Base-by-base conservation (phyloP, 2,329 filamentous ascomycete genomes). In the Fusarium tricinctum region DNA sequence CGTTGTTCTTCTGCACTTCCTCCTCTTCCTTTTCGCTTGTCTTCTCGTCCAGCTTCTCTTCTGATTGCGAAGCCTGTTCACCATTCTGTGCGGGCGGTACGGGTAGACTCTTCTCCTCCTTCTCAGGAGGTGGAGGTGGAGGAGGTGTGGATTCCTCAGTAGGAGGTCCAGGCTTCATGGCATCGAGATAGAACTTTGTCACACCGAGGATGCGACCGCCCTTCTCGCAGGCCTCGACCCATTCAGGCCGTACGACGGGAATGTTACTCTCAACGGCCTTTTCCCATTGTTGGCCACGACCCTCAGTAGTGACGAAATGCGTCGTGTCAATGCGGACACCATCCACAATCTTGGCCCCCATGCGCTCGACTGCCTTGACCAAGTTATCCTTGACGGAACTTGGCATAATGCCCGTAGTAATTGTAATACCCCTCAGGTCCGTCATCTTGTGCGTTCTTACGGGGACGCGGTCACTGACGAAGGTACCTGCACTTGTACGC, bases 391-490 rank as follows among this genome's bases (percentile, higher is more conserved):
- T 89, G 56, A 91, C 83, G 53, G 89, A 83, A 9, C 87, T 84
- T 3, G 94, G 92, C 79, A 99, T 86, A 72, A 97, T 87, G 50
- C 96, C 96, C 1, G 94, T 91, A 4, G 95, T 97, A 73, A 99
- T 92, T 23, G 95, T 98, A 79, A 99, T 94, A 60, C 96, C 96
- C 70, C 92, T 94, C 51, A 99, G 85, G 78, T 99, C 94, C 39
- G 95, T 98, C 94, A 99, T 97, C 84, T 97, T 97, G 83, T 99
- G 96, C 45, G 96, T 99, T 75, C 91, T 89, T 60, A 97, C 94
- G 6, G 87, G 87, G 52, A 99, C 85, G 78, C 92, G 93, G 70
- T 97, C 92, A 77, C 92, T 96, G 64, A 87, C 87, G 75, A 90
- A 94, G 39, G 92, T 97, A 61, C 96, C 96, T 6, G 96, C 96